Conservation (phyloP, 2,329 filamentous ascomycete species). For the Curvularia spicifera region DNA sequence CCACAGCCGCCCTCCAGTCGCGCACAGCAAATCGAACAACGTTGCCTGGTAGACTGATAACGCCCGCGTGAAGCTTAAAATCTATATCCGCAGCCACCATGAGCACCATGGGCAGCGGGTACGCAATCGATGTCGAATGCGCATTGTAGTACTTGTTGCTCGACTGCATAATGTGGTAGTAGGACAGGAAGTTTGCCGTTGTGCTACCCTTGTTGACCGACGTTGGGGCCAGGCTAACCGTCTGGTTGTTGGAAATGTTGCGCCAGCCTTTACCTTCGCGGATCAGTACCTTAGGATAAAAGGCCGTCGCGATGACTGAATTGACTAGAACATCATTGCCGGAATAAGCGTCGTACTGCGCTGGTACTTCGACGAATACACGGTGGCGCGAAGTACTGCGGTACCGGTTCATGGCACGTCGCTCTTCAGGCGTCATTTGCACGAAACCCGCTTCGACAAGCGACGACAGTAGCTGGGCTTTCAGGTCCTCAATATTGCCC, state of each 20-base stretch:
- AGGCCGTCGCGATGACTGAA: slow-evolving; percentile 88
- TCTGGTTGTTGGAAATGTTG: slow-evolving; percentile 91
- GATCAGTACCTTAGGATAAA: slow-evolving; percentile 91
- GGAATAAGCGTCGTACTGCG: slow-evolving; percentile 75
- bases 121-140: slow-evolving; percentile 71
- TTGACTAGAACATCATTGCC: slow-evolving; percentile 79
- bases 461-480: slow-evolving; percentile 84
- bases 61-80: slow-evolving; percentile 88
- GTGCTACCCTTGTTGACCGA: slow-evolving; percentile 79
- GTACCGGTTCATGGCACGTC: slow-evolving; percentile 69
- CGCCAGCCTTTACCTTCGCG: slow-evolving; percentile 86
- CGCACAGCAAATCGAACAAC: slow-evolving; percentile 80
- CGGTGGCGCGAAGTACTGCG: slow-evolving; percentile 71
- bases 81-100: slow-evolving; percentile 83
- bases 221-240: slow-evolving; percentile 82
- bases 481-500: slow-evolving; percentile 91
- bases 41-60: slow-evolving; percentile 86
- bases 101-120: slow-evolving; percentile 74
- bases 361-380: slow-evolving; percentile 83
- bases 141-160: slow-evolving; percentile 84
- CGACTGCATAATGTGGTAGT: slow-evolving; percentile 97
- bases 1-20: slow-evolving; percentile 90
- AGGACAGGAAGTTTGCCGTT: slow-evolving; percentile 79
- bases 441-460: slow-evolving; percentile 87
- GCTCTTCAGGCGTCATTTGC: slow-evolving; percentile 74